Evolutionary conservation across 371 early-diverging fungal genomes (phyloP).

Genomic region (Capillidium rhysosporum): DNA sequence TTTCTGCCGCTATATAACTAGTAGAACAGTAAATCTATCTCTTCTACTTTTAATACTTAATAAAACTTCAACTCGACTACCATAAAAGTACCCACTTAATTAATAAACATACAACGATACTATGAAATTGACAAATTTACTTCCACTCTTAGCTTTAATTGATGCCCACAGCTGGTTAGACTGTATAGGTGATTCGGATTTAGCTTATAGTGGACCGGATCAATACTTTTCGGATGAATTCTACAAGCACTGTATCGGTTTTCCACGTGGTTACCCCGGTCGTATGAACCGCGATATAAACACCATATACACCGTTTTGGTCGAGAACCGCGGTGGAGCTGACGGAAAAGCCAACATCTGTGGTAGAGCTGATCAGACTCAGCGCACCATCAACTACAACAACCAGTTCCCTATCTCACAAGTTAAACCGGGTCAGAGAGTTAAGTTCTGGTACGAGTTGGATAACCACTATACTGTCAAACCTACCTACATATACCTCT

Average conservation of each 20-base stretch:
- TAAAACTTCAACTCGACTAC: no score
- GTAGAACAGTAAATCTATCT: no score
- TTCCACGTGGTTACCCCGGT: slow-evolving; percentile 22
- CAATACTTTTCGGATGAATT: not conserved
- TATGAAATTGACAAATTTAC: no score
- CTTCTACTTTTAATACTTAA: no score
- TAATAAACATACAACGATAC: no score
- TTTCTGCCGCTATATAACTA: no score
- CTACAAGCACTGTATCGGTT: slow-evolving; percentile 15
- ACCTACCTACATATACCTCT: slow-evolving; percentile 17
- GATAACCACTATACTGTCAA: slow-evolving; percentile 21
- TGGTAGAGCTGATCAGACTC: slow-evolving; percentile 11
- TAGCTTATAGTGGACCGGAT: not conserved
- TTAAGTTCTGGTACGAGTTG: slow-evolving; percentile 21
- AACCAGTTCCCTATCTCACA: slow-evolving; percentile 16
- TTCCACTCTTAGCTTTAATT: no score
- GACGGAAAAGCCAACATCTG: slow-evolving; percentile 19
- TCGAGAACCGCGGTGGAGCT: slow-evolving; percentile 7
- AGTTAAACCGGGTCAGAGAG: slow-evolving; percentile 19
- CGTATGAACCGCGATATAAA: slow-evolving; percentile 20
- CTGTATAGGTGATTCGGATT: slow-evolving; percentile 15
- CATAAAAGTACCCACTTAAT: no score
- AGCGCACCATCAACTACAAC: slow-evolving; percentile 12
- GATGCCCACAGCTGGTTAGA: slow-evolving; percentile 28
- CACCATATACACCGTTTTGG: slow-evolving; percentile 21